Conservation (phyloP, 805 yeast species). For the Yarrowia alimentaria region DNA sequence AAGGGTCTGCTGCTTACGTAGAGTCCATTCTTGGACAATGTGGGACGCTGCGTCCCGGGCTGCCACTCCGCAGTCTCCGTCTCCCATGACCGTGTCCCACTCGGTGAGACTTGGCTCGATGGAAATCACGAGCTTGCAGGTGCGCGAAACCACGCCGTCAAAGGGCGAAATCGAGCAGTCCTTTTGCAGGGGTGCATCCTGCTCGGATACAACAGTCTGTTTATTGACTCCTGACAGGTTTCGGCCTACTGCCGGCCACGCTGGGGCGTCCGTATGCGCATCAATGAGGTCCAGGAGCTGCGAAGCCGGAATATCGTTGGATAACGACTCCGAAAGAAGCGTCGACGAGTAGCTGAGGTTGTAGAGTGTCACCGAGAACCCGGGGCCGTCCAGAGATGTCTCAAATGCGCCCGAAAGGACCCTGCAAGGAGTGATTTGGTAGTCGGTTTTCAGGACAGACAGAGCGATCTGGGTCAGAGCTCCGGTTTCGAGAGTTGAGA, state of each 20-base stretch:
- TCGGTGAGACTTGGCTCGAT: constrained; percentile 78
- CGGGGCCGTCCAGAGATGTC: constrained; percentile 89
- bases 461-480: constrained; percentile 65
- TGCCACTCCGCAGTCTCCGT: constrained; percentile 96
- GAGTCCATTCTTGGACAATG: constrained; percentile 2
- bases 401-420: constrained; percentile 74
- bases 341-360: constrained; percentile 56
- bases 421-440: constrained; percentile 62
- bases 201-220: not conserved
- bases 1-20: constrained; percentile 34
- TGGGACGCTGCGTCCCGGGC: constrained; percentile 10
- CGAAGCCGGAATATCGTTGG: too few species aligned
- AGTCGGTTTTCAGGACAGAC: constrained; percentile 52
- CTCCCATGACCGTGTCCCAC: constrained; percentile 88
- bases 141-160: constrained; percentile 36
- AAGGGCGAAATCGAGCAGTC: constrained; percentile 29
- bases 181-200: constrained; percentile 28
- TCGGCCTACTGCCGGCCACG: constrained; percentile 56
- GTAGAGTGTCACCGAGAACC: constrained; percentile 79
- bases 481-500: constrained; percentile 73
- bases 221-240: not conserved
- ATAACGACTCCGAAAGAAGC: too few species aligned
- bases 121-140: constrained; percentile 38
- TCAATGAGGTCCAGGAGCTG: constrained; percentile 59
- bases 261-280: constrained; percentile 73